Percentiles rank a stretch among this genome's conserved stretches.
Conservation (phyloP, 352 stramenopile genomes). For the Pythium rhizo-oryzae region DNA sequence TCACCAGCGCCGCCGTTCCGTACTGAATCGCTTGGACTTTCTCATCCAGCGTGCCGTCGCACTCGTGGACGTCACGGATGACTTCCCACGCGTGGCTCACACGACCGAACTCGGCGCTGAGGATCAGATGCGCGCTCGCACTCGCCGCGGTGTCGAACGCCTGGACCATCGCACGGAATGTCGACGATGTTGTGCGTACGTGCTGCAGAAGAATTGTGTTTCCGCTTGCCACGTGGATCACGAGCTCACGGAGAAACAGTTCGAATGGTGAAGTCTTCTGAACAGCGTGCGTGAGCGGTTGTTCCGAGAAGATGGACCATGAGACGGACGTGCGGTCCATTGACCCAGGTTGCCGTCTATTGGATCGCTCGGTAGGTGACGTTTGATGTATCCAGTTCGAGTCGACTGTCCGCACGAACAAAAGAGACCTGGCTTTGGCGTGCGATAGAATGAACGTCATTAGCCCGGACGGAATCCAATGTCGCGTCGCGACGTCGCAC, state of each 20-base stretch:
- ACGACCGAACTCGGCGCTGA: constrained; percentile 32
- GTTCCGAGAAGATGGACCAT: constrained; percentile 16
- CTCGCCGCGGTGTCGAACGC: not conserved
- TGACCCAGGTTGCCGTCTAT: too few relatives aligned
- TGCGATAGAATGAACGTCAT: constrained; percentile 29
- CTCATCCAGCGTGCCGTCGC: constrained; percentile 43
- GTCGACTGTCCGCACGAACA: constrained; percentile 41
- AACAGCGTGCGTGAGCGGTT: not conserved
- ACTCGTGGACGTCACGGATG: constrained; percentile 38
- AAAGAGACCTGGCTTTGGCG: constrained; percentile 36
- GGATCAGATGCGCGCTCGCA: constrained; percentile 26
- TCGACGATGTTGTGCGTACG: constrained; percentile 27
- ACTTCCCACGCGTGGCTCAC: constrained; percentile 39
- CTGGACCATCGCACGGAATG: constrained; percentile 33
- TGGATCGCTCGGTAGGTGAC: constrained; percentile 4
- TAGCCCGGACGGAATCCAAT: constrained; percentile 35
- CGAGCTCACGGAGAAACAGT: constrained; percentile 37
- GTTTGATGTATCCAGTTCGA: constrained; percentile 38
- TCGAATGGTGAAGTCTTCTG: constrained; percentile 36
- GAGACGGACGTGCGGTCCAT: not conserved
- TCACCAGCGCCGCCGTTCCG: constrained; percentile 24
- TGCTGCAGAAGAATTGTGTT: constrained; percentile 31
- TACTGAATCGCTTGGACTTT: constrained; percentile 40
- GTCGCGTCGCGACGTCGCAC: constrained; percentile 37
- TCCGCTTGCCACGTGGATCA: constrained; percentile 16